Base-by-base conservation (phyloP, 208 protist genomes). In the Phytomonas francai region DNA sequence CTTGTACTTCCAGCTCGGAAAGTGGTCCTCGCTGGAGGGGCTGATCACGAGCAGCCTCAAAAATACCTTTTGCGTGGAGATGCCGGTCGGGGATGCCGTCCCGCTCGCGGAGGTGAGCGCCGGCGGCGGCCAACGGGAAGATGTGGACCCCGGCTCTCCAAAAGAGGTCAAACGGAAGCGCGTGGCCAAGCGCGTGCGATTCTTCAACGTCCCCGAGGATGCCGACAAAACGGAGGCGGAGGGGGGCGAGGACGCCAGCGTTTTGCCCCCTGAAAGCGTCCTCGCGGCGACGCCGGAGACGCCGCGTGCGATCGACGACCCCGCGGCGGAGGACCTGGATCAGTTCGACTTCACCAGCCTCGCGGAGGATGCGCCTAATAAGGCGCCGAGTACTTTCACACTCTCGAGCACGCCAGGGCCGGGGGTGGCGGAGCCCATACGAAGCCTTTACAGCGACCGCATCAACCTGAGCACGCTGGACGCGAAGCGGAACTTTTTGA, bases 1-100 rank as follows among this genome's bases (percentile, higher is more conserved):
- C 5, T 66, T 96, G 30, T 96, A 91, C 71, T 96, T 96, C 66
- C 91, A 96, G 70, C 77, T 92, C 2, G 91, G 88, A 2, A 84
- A 88, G 66, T 96, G 90, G 88, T 75, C 74, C 14, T 84, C 90
- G 5, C 77, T 96, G 29, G 76, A 96, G 66, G 72, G 83, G 34
- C 72, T 96, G 27, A 90, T 96, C 69, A 80, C 79, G 56, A 88
- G 78, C 36, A 96, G 90, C 74, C 56, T 96, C 27, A 78, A 83
- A 68, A 77, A 82, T 65, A 76, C 84, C n/a, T 95, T 95, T 75
- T 77, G 78, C 25, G 65, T 72, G 14, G 59, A 49, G 4, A 49
- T 49, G 39, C 39, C 39, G 6, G 64, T 30, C 6, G 54, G 29
- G 29, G 31, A 27, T 32, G 63, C 28, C 14, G 16, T 39, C 27